Evolutionary conservation across 352 stramenopile genomes (phyloP), one percentile per base, ranked within the genome.

Genomic region (Pythium rishiriense): DNA sequence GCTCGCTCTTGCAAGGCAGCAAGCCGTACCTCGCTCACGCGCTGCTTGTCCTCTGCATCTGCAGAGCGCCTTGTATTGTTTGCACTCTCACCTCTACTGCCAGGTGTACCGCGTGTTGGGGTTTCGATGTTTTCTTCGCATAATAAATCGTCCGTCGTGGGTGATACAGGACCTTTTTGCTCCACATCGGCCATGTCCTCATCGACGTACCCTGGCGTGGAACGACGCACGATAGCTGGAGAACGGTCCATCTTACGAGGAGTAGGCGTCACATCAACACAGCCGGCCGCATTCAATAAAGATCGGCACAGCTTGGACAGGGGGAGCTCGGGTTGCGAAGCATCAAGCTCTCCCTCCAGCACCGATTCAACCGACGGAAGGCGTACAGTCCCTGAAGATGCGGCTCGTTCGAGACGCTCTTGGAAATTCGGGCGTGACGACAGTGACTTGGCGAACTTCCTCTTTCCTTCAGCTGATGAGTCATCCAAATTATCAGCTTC

Each of bases 101-200:
- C 31, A 22, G 21, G 22, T 7, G 37, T 53, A 8, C 21, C 33
- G 24, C 58, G 29, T 12, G 47, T 65, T 24, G 64, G 59, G 4
- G 83, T 82, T 53, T 79, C 76, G 45, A 87, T 90, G 26, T 88
- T 75, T 74, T 91, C 83, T 45, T 78, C 81, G 39, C 83, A 91
- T 35, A 90, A 74, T 50, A 91, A 61, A 45, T 75, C 73, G 10
- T 82, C 75, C 39, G 74, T 69, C 33, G 58, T 69, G 12, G 81
- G 80, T 31, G 80, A 88, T 10, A 41, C 35, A 79, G n/a, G 25
- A 28, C 15, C 29, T 1, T 54, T 47, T 19, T 29, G 9, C 22
- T 62, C 43, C 26, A 17, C 39, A 24, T 29, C 14, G 33, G 5
- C 50, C 28, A 11, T 58, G 22, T 41, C 28, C 11, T 39, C 33